These are phyloP conservation scores for Naganishia sp. DNA, from an alignment of 1,284 basidiomycete species.

Conservation along the genomic window DNA sequence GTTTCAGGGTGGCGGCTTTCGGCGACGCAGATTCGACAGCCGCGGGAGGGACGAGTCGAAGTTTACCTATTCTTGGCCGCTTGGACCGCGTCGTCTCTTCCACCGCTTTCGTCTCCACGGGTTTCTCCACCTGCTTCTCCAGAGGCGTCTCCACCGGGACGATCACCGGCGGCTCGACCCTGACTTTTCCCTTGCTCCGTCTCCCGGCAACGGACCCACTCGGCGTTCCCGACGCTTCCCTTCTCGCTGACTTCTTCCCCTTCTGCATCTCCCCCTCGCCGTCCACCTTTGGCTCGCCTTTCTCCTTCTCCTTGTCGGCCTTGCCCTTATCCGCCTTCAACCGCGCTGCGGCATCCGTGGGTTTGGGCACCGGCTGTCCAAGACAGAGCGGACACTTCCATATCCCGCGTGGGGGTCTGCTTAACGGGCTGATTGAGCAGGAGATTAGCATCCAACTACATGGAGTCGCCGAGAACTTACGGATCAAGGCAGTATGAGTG, in stretches of 20 bases:
- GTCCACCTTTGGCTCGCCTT: not conserved
- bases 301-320: too few species aligned
- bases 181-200: constrained; percentile 1
- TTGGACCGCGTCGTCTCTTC: not conserved
- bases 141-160: not conserved
- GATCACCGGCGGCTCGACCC: not conserved
- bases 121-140: too few species aligned
- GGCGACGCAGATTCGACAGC: not conserved
- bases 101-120: not conserved
- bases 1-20: constrained; percentile 33
- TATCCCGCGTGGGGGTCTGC: constrained; percentile 65
- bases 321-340: not conserved
- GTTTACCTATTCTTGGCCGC: constrained; percentile 14
- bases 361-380: constrained; percentile 6
- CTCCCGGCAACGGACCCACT: not conserved
- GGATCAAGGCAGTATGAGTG: constrained; percentile 85
- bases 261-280: not conserved
- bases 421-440: constrained; percentile 57
- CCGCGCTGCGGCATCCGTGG: not conserved
- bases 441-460: not conserved
- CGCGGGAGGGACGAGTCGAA: constrained; percentile 15
- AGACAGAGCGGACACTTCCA: constrained; percentile 39
- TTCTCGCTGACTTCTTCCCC: not conserved
- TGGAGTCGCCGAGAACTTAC: constrained; percentile 41
- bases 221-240: not conserved